Percentiles rank a stretch among this genome's conserved stretches.
These are phyloP conservation scores for Microbotryum silenes-acaulis DNA, from an alignment of 1,284 basidiomycete species.

Conservation along the genomic window DNA sequence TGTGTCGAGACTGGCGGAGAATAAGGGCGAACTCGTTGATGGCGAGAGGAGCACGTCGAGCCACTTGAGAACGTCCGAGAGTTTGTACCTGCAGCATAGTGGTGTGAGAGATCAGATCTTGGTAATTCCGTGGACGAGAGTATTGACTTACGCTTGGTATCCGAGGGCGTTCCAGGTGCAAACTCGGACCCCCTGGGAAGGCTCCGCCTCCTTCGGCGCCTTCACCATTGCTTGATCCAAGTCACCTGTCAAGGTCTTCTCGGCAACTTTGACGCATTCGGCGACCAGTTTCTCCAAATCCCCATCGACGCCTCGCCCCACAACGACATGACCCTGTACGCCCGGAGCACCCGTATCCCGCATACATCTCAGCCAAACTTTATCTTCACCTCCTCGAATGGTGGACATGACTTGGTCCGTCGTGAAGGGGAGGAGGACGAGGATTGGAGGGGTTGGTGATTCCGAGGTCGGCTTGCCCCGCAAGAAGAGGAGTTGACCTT, in stretches of 20 bases:
- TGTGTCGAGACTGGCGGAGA: conserved; percentile 12
- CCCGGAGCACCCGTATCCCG: conserved; percentile 4
- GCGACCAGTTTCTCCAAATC: conserved; percentile 17
- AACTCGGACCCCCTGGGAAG: conserved; percentile 4
- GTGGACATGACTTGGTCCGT: conserved; percentile 7
- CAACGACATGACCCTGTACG: conserved; percentile 13
- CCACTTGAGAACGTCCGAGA: conserved; percentile 17
- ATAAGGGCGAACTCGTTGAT: neutral
- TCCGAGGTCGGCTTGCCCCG: conserved; percentile 1
- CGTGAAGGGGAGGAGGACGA: conserved; percentile 26
- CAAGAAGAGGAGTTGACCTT: conserved; percentile 25
- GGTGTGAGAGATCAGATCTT: too few species aligned
- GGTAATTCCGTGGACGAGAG: too few species aligned
- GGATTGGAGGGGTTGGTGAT: neutral
- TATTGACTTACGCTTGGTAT: neutral
- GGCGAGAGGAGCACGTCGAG: conserved; percentile 8
- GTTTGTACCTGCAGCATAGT: conserved; percentile 14
- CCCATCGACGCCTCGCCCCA: conserved; percentile 12
- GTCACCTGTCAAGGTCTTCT: neutral
- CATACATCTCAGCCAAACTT: conserved; percentile 17
- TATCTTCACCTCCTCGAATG: conserved; percentile 10
- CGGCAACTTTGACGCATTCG: conserved; percentile 2
- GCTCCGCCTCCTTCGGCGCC: neutral
- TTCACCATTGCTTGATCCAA: neutral
- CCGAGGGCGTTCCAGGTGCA: conserved; percentile 35